phyloP scores from a whole-genome alignment of 139 green algal species.

The Gonium pectorale region DNA sequence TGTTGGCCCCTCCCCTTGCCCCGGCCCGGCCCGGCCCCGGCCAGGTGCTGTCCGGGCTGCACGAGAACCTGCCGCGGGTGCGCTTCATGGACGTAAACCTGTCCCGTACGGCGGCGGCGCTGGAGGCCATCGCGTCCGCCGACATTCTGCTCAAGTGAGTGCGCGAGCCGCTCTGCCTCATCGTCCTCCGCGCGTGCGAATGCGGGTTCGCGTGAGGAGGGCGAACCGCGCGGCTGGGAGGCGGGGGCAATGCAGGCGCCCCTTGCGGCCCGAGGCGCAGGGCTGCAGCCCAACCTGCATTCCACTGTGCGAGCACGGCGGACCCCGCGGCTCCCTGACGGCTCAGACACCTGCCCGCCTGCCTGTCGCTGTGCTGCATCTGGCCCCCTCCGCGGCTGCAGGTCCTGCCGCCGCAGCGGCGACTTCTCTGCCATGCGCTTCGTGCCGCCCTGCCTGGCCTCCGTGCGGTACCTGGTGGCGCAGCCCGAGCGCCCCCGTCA shows the following conservation, averaged over 20 bases:
- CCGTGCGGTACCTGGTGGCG: constrained; percentile 9
- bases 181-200: no score
- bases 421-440: constrained; percentile 70
- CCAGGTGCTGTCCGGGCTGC: constrained; percentile 67
- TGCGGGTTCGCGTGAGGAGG: no score
- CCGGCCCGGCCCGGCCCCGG: neutral
- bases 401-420: constrained; percentile 45
- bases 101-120: constrained; percentile 57
- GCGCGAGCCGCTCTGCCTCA: neutral
- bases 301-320: no score
- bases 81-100: constrained; percentile 81
- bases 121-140: constrained; percentile 64
- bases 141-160: constrained; percentile 67
- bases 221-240: no score
- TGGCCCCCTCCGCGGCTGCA: neutral
- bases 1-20: neutral
- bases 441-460: constrained; percentile 66
- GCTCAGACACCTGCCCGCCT: no score
- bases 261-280: no score
- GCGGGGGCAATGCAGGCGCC: no score
- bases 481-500: constrained; percentile 55
- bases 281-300: no score
- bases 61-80: constrained; percentile 76
- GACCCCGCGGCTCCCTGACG: no score
- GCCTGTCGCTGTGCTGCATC: no score